Conservation (phyloP, 805 yeast genomes). For the Clavispora carvajalis region DNA sequence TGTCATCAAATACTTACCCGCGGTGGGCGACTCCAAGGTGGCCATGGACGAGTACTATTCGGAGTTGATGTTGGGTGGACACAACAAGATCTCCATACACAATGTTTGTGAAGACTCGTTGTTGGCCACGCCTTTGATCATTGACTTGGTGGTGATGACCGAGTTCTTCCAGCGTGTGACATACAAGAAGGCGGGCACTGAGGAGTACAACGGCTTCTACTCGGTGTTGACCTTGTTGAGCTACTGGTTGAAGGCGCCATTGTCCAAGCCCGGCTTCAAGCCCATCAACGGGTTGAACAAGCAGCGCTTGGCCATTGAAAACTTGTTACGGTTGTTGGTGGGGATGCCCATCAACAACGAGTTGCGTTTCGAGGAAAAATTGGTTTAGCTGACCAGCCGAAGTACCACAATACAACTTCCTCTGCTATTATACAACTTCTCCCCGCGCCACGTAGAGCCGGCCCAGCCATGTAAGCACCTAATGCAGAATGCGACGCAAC, state of each 20-base stretch:
- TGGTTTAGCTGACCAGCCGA: no score
- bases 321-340: slow-evolving; percentile 80
- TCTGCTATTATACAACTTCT: no score
- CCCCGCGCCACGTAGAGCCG: no score
- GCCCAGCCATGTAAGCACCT: no score
- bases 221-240: slow-evolving; percentile 81
- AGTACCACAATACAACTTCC: no score
- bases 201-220: slow-evolving; percentile 62
- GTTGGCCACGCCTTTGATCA: slow-evolving; percentile 90
- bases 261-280: slow-evolving; percentile 84
- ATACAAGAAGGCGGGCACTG: slow-evolving; percentile 55
- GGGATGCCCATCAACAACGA: slow-evolving; percentile 90
- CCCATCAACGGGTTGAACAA: slow-evolving; percentile 92
- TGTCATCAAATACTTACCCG: slow-evolving; percentile 89
- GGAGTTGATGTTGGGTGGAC: slow-evolving; percentile 96
- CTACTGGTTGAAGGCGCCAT: slow-evolving; percentile 96
- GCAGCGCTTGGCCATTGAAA: slow-evolving; percentile 90
- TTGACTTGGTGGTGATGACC: slow-evolving; percentile 83
- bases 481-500: no score
- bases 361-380: slow-evolving; percentile 90
- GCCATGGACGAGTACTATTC: slow-evolving; percentile 98
- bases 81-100: slow-evolving; percentile 88
- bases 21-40: slow-evolving; percentile 94
- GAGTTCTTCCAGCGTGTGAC: slow-evolving; percentile 86
- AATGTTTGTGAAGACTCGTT: slow-evolving; percentile 95